A percentile compares a stretch with the other conserved stretches of the same genome.
Evolutionary conservation across 2,329 filamentous ascomycete genomes (phyloP).

Genomic region (Aspergillus caelatus): DNA sequence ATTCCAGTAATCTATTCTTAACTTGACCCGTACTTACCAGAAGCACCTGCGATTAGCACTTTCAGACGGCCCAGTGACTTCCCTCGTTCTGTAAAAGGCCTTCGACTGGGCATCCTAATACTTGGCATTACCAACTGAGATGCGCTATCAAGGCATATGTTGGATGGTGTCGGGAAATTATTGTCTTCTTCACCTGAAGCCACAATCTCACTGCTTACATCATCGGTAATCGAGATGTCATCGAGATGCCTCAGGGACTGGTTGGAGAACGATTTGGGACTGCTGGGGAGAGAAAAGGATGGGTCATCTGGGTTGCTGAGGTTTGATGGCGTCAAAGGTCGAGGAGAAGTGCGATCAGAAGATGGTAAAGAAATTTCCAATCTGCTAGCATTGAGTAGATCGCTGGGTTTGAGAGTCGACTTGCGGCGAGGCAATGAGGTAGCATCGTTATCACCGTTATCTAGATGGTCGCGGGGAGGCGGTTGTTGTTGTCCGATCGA

Average conservation of each 20-base stretch:
- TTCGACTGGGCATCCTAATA: conserved; percentile 82
- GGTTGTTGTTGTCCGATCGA: conserved; percentile 18
- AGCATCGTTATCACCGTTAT: conserved; percentile 28
- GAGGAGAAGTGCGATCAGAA: conserved; percentile 34
- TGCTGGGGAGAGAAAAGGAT: conserved; percentile 58
- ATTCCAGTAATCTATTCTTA: not conserved
- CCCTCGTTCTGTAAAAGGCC: conserved; percentile 87
- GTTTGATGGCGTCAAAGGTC: conserved; percentile 52
- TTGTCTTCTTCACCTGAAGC: conserved; percentile 61
- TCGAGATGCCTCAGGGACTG: conserved; percentile 63
- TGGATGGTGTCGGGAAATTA: conserved; percentile 29
- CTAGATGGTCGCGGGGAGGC: conserved; percentile 5
- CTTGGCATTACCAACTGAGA: conserved; percentile 98
- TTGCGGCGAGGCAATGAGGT: conserved; percentile 30
- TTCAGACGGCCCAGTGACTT: conserved; percentile 84
- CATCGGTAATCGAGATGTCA: conserved; percentile 58
- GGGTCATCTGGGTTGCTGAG: conserved; percentile 50
- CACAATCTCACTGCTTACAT: conserved; percentile 58
- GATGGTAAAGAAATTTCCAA: conserved; percentile 24
- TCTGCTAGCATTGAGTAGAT: conserved; percentile 18
- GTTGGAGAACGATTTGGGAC: conserved; percentile 62
- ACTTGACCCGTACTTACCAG: conserved; percentile 57
- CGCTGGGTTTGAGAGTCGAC: conserved; percentile 35
- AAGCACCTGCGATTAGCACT: conserved; percentile 79
- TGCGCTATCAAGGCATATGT: conserved; percentile 40